phyloP scores from a whole-genome alignment of 306 rosid genomes.

The Sophora flavescens region DNA sequence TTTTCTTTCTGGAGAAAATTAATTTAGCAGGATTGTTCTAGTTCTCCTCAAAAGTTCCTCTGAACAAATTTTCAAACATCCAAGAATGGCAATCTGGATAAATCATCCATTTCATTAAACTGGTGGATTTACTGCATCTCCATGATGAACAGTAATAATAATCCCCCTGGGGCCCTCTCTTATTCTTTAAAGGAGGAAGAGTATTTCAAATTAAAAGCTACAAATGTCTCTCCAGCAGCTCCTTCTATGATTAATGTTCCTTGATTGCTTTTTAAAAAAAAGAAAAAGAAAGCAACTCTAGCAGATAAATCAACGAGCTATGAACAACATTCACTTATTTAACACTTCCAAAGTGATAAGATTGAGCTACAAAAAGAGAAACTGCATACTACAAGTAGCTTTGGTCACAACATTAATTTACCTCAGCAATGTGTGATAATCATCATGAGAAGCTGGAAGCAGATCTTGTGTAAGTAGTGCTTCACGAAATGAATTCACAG shows the following conservation, averaged over 20 bases:
- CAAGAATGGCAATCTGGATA: slow-evolving; percentile 13
- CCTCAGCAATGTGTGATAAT: slow-evolving; percentile 96
- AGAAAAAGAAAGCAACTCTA: slow-evolving; percentile 24
- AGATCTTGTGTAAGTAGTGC: slow-evolving; percentile 64
- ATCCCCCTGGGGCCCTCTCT: neutral
- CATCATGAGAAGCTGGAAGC: slow-evolving; percentile 82
- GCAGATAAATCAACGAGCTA: slow-evolving; percentile 29
- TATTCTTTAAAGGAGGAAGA: slow-evolving; percentile 19
- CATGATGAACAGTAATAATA: slow-evolving; percentile 9
- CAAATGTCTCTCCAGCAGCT: slow-evolving; percentile 21
- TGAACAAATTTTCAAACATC: slow-evolving; percentile 12
- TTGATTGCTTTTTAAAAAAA: slow-evolving; percentile 17
- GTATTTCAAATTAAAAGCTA: slow-evolving; percentile 23
- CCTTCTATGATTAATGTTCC: slow-evolving; percentile 5
- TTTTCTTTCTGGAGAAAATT: neutral
- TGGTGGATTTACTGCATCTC: neutral
- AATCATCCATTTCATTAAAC: slow-evolving; percentile 30
- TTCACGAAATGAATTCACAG: slow-evolving; percentile 74
- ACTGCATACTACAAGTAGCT: slow-evolving; percentile 10
- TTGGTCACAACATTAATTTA: slow-evolving; percentile 38
- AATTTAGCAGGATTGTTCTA: neutral
- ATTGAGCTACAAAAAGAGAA: slow-evolving; percentile 34
- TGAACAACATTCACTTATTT: slow-evolving; percentile 27
- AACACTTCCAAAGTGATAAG: slow-evolving; percentile 15
- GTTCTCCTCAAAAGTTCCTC: neutral